A percentile compares a stretch with the other conserved stretches of the same genome.
Evolutionary conservation across 192 early-diverging fungal species (phyloP).

Genomic region (Umbelopsis vinacea): DNA sequence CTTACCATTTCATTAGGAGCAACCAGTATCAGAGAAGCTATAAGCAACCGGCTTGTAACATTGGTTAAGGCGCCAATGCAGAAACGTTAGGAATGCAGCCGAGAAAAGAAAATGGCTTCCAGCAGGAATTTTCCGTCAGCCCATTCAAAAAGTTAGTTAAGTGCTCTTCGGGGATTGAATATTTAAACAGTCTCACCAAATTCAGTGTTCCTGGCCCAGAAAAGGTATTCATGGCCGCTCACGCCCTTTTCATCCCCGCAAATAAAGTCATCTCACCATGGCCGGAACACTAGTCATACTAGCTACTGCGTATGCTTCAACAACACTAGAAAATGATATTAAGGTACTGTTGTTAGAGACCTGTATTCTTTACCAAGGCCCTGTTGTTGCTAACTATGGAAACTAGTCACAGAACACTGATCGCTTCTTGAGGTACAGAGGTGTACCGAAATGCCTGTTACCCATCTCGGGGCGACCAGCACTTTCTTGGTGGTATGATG

Average conservation of each 20-base stretch:
- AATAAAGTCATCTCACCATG: background rate
- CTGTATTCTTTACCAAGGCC: too few species aligned
- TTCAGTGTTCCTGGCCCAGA: too few species aligned
- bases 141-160: background rate
- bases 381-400: background rate
- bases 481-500: slow-evolving; percentile 42
- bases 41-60: background rate
- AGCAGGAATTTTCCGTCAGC: slow-evolving; percentile 4
- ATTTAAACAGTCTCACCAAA: too few species aligned
- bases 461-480: slow-evolving; percentile 44
- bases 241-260: background rate
- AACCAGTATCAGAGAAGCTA: background rate
- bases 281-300: slow-evolving; percentile 28
- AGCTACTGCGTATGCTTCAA: slow-evolving; percentile 21
- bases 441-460: slow-evolving; percentile 44
- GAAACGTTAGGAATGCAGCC: background rate
- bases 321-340: slow-evolving; percentile 32
- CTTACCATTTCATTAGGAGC: too few species aligned
- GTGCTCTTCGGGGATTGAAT: background rate
- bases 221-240: too few species aligned
- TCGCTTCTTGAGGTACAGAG: slow-evolving; percentile 30
- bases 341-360: slow-evolving; percentile 6
- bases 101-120: background rate
- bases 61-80: background rate
- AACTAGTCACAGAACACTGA: slow-evolving; percentile 24